Conservation (phyloP, 176 grass and related monocot species). For the Triticum turgidum region DNA sequence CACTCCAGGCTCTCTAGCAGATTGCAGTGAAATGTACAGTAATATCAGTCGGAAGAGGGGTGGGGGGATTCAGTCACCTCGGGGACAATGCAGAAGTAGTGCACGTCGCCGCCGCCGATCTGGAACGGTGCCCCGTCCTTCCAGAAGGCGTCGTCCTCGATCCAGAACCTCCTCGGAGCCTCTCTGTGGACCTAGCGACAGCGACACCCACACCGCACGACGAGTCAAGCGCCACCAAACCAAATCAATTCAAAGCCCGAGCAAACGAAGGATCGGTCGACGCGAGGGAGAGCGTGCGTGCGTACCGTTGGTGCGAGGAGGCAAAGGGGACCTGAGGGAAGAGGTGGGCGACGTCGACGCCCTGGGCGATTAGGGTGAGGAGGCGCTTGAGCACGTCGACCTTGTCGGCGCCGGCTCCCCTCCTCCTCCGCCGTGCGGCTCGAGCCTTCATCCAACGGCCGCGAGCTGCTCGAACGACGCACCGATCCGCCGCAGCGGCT, state of each 20-base stretch:
- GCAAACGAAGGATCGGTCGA: background rate
- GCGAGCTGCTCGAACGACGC: too few relatives aligned
- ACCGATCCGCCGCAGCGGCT: too few relatives aligned
- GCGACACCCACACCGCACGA: background rate
- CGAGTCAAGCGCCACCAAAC: too few relatives aligned
- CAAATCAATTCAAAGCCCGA: background rate
- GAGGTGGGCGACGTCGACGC: too few relatives aligned
- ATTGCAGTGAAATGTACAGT: background rate
- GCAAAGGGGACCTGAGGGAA: too few relatives aligned
- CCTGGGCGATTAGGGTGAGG: too few relatives aligned
- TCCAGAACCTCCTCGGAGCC: slow-evolving; percentile 60
- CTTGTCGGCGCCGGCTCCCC: too few relatives aligned
- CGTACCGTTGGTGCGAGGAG: slow-evolving; percentile 19
- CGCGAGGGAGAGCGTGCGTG: background rate
- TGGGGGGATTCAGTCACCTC: slow-evolving; percentile 42
- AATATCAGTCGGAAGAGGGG: background rate
- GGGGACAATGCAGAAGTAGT: slow-evolving; percentile 91
- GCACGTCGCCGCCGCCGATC: slow-evolving; percentile 87
- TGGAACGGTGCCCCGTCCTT: slow-evolving; percentile 71
- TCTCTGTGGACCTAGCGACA: slow-evolving; percentile 1
- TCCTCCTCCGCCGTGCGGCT: too few relatives aligned
- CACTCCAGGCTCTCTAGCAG: background rate
- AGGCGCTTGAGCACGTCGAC: too few relatives aligned
- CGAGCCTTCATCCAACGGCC: too few relatives aligned
- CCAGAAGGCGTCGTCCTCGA: slow-evolving; percentile 76